phyloP scores from a whole-genome alignment of 495 filamentous ascomycete species.

The Penicillium verhagenii region DNA sequence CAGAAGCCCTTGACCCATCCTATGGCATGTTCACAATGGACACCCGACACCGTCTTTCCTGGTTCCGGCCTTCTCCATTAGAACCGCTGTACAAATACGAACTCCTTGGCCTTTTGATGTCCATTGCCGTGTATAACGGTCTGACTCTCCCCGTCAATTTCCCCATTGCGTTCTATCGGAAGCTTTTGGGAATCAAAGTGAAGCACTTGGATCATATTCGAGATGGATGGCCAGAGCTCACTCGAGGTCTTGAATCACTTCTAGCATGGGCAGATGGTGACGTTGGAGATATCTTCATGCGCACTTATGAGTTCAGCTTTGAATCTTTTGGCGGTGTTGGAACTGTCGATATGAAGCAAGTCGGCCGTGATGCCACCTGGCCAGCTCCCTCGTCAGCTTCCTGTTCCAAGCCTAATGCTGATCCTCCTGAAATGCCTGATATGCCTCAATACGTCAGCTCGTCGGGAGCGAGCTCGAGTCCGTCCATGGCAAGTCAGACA shows the following conservation, averaged over 20 bases:
- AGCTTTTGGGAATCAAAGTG: slow-evolving; percentile 64
- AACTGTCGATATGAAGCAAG: slow-evolving; percentile 55
- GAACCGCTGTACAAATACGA: slow-evolving; percentile 90
- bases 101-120: slow-evolving; percentile 81
- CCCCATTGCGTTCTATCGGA: slow-evolving; percentile 78
- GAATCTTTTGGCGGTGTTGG: slow-evolving; percentile 61
- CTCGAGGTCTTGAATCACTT: slow-evolving; percentile 66
- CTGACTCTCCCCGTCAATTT: slow-evolving; percentile 87
- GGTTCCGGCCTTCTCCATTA: slow-evolving; percentile 79
- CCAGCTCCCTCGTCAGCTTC: slow-evolving; percentile 20
- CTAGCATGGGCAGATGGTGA: slow-evolving; percentile 76
- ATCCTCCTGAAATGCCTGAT: slow-evolving; percentile 28
- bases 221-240: slow-evolving; percentile 85
- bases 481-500: slow-evolving; percentile 26
- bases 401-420: not conserved
- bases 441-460: slow-evolving; percentile 20
- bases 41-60: slow-evolving; percentile 68
- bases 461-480: slow-evolving; percentile 21
- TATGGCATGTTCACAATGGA: slow-evolving; percentile 80
- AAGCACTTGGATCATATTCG: slow-evolving; percentile 69
- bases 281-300: slow-evolving; percentile 75
- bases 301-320: slow-evolving; percentile 82
- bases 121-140: slow-evolving; percentile 91
- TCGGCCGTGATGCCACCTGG: slow-evolving; percentile 40
- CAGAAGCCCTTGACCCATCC: slow-evolving; percentile 70